Conservation (phyloP, 768 basidiomycete genomes). For the Suillus discolor region DNA sequence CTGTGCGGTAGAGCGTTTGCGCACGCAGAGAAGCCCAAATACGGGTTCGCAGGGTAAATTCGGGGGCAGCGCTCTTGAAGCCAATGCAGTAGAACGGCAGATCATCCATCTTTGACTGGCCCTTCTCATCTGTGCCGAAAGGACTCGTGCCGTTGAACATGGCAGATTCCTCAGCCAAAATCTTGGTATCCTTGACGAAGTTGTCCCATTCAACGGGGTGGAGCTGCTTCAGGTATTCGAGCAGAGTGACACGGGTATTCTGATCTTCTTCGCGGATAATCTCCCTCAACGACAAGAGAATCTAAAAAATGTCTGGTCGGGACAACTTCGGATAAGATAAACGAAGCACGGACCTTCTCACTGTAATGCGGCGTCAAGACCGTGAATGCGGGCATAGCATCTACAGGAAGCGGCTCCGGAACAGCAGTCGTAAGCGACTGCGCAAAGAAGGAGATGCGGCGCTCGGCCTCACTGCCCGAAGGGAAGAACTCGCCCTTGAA, state of each 20-base stretch:
- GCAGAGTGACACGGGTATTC: slow-evolving; percentile 92
- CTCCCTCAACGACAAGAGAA: slow-evolving; percentile 92
- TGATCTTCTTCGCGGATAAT: slow-evolving; percentile 99
- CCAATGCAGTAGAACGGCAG: slow-evolving; percentile 98
- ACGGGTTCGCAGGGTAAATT: slow-evolving; percentile 96
- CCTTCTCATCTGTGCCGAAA: slow-evolving; percentile 81
- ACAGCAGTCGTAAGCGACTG: slow-evolving; percentile 96
- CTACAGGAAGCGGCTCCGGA: slow-evolving; percentile 91
- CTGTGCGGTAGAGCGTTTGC: slow-evolving; percentile 97
- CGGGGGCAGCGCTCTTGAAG: slow-evolving; percentile 98
- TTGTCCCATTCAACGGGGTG: slow-evolving; percentile 99
- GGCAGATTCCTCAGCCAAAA: slow-evolving; percentile 93
- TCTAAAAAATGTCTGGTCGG: slow-evolving; percentile 46
- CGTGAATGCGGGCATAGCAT: slow-evolving; percentile 99
- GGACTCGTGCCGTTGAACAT: slow-evolving; percentile 80
- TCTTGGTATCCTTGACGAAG: slow-evolving; percentile 99
- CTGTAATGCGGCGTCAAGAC: slow-evolving; percentile 98
- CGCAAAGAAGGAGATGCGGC: slow-evolving; percentile 98
- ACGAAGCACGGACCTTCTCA: slow-evolving; percentile 70
- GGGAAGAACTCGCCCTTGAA: slow-evolving; percentile 93
- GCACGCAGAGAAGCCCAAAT: slow-evolving; percentile 99
- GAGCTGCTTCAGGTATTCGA: slow-evolving; percentile 98
- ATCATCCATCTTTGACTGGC: slow-evolving; percentile 82
- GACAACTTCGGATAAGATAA: slow-evolving; percentile 4
- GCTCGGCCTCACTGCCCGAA: slow-evolving; percentile 90